Evolutionary conservation across 352 stramenopile species (phyloP), one percentile per base, ranked within the genome.

Genomic region (Thraustochytrium striatum): DNA sequence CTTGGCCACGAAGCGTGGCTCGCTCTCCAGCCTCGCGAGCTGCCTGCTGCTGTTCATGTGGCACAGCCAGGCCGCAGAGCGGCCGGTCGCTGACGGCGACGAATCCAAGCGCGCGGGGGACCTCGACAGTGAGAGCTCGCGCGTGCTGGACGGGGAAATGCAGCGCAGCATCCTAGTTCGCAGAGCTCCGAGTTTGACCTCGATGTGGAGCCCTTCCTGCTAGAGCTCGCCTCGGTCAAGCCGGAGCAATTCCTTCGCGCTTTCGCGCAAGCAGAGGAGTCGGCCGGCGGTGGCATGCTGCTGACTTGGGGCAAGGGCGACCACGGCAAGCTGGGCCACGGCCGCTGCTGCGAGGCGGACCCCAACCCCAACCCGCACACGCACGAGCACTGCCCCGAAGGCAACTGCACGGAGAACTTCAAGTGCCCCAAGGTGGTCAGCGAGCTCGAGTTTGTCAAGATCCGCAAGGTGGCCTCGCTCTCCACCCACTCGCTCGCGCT

Each of bases 211-310:
- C 8, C 50, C 5, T 79, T 43, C 28, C 52, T 79, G 11, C 38
- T 30, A 0, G 69, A 79, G 28, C 38, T 79, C 7, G 69, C 69
- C 13, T 30, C 32, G 36, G 69, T 30, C 36, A 21, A 35, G 9
- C 7, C 39, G 9, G 39, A 3, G 0, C n/a, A 13, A 3, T 3
- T 79, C 19, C 30, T 79, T n/a, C 69, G 55, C n/a, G 69, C 50
- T n/a, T 79, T 79, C 25, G 50, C 72, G 35, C 50, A 21, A 3
- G n/a, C 47, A 19, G 69, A 79, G 25, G 7, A 28, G 38, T 30
- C 28, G 3, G 69, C 52, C 13, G 55, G 16, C 61, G 86, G 90
- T 33, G 87, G 88, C 7, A 61, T 43, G 3, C 35, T 81, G 9
- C 81, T 81, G n/a, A 62, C 72, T 13, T 81, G 70, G 36, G 72